Evolutionary conservation across 2,329 filamentous ascomycete genomes (phyloP).

Genomic region (Chalara sp.): DNA sequence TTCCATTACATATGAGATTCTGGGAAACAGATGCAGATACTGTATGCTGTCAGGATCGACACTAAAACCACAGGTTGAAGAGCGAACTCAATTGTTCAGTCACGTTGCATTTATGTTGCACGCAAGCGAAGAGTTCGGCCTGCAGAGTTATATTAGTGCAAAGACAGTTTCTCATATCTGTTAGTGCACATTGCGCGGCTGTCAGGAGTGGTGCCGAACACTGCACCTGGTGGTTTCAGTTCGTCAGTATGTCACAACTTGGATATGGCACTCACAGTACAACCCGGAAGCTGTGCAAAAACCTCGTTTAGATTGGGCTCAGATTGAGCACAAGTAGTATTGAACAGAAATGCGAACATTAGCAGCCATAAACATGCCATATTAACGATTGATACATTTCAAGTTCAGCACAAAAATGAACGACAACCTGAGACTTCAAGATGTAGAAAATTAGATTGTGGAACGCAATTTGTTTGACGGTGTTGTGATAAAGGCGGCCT

Average conservation of each 20-base stretch:
- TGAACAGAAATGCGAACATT: no score
- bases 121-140: conserved; percentile 5
- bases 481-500: no score
- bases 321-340: no score
- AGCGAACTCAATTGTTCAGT: conserved; percentile 9
- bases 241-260: neutral
- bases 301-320: neutral
- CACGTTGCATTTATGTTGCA: conserved; percentile 6
- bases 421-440: no score
- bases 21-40: conserved; percentile 3
- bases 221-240: neutral
- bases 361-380: no score
- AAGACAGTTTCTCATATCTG: conserved; percentile 6
- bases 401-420: no score
- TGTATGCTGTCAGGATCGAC: neutral
- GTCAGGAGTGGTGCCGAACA: neutral
- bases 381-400: no score
- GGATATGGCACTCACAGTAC: neutral
- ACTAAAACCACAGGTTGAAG: neutral
- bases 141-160: conserved; percentile 11
- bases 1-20: conserved; percentile 9
- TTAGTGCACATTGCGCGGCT: neutral
- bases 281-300: neutral
- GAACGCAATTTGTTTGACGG: no score
- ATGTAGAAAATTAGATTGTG: no score